Evolutionary conservation across 1,139 yeast species (phyloP).

Genomic region (Nakaseomyces bracarensis): DNA sequence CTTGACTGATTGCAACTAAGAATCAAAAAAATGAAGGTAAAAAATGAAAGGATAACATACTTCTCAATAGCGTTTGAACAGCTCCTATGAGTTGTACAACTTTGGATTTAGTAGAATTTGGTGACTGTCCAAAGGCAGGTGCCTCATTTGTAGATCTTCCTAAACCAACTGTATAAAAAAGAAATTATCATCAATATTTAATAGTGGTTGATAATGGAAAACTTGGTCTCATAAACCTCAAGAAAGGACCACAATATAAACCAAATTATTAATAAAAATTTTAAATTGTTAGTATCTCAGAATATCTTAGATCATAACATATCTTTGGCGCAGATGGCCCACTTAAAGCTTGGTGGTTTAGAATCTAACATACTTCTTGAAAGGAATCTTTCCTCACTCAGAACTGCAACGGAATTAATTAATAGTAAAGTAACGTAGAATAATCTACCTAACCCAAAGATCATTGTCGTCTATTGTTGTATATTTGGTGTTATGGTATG

Average conservation of each 20-base stretch:
- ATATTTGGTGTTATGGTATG: not conserved
- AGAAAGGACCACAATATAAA: too few relatives aligned
- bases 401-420: constrained; percentile 69
- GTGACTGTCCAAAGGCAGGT: constrained; percentile 37
- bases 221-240: too few relatives aligned
- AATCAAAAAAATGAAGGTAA: not conserved
- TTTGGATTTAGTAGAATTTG: constrained; percentile 46
- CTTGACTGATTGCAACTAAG: too few relatives aligned
- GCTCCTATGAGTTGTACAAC: constrained; percentile 61
- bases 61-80: constrained; percentile 64
- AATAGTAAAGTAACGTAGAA: constrained; percentile 59
- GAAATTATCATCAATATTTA: too few relatives aligned
- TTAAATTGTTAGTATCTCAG: not conserved
- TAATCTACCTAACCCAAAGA: constrained; percentile 68
- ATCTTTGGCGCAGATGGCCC: too few relatives aligned
- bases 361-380: constrained; percentile 50
- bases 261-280: too few relatives aligned
- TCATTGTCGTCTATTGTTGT: constrained; percentile 29
- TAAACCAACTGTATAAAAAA: constrained; percentile 42
- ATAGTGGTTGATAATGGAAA: too few relatives aligned
- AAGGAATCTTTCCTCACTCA: constrained; percentile 75
- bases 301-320: too few relatives aligned
- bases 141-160: constrained; percentile 35
- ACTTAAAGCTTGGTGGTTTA: too few relatives aligned
- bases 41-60: constrained; percentile 32